Base-by-base conservation (phyloP, 202 grass and related monocot genomes). In the Setaria viridis region DNA sequence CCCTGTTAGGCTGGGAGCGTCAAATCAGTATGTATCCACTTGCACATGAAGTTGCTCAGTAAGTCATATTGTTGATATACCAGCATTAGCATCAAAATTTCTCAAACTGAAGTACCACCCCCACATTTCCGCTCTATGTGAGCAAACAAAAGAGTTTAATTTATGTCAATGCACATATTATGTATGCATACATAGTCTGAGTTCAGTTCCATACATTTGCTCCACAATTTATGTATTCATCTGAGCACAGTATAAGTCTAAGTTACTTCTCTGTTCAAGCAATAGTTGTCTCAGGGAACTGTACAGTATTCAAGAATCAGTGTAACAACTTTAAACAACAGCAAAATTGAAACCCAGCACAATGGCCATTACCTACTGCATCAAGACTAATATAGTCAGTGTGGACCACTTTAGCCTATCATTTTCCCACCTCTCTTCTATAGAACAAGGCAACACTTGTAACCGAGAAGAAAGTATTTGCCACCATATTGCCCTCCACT, bases 181-280 rank as follows among this genome's bases (percentile, higher is more conserved):
- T 9, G 43, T 3, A 35, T 35, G 34, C 34, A 12, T 0, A 10
- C 4, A 5, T 19, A 39, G 15, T 43, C 47, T 16, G 16, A 35
- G 34, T 64, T 62, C 53, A 72, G 17, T 72, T 72, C 7, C 84
- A 14, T 73, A 80, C 33, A 11, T 35, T 64, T 79, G 66, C 75
- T 35, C 34, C 34, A 35, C 34, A 35, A 35, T 35, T 35, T 35
- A 35, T 35, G 34, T 35, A 35, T 35, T 35, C 34, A 35, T 35
- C 25, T 25, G 25, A 25, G 25, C 25, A 25, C 34, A 35, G 2
- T 35, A 35, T 35, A 35, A 72, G 8, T 21, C 12, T 1, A 30
- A n/a, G 19, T 54, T 65, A 46, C 11, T 43, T 80, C 62, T 25
- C 50, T 17, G 59, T 74, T 17, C 12, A 67, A 68, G 41, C 33